Conservation (phyloP, 1,284 basidiomycete genomes). For the Ustilago nuda region DNA sequence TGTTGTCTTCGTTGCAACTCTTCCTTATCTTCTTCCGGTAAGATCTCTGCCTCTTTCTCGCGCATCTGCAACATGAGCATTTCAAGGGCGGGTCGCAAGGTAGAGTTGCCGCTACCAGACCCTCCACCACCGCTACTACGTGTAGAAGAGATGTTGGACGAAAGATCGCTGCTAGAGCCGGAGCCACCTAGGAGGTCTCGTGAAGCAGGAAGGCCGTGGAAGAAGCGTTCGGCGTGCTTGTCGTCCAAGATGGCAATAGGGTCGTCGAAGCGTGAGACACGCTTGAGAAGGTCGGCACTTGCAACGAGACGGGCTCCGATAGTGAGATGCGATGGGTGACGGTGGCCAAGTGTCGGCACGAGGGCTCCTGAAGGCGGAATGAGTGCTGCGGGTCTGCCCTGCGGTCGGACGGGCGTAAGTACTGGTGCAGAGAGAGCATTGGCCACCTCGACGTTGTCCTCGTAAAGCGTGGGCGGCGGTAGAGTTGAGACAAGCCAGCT, state of each 20-base stretch:
- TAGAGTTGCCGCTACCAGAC: conserved; percentile 57
- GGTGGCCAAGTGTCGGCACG: conserved; percentile 56
- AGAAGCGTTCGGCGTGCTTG: conserved; percentile 65
- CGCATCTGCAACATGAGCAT: conserved; percentile 50
- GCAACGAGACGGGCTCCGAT: conserved; percentile 55
- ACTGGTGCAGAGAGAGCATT: conserved; percentile 53
- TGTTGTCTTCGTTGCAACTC: conserved; percentile 50
- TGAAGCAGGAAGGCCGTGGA: conserved; percentile 62
- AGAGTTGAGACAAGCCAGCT: conserved; percentile 64
- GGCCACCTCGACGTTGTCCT: conserved; percentile 52
- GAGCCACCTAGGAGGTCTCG: conserved; percentile 58
- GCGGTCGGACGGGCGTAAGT: conserved; percentile 61
- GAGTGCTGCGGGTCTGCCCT: conserved; percentile 59
- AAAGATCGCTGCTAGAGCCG: conserved; percentile 51
- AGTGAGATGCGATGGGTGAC: conserved; percentile 57
- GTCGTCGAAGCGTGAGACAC: conserved; percentile 57
- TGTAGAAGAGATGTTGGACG: conserved; percentile 51
- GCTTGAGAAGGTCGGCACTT: conserved; percentile 50
- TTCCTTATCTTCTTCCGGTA: conserved; percentile 47
- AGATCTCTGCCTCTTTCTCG: conserved; percentile 41
- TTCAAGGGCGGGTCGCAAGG: conserved; percentile 55
- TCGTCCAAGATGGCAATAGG: conserved; percentile 64
- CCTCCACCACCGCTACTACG: conserved; percentile 53
- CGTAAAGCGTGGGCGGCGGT: conserved; percentile 49
- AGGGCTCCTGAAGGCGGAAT: conserved; percentile 55